These are phyloP conservation scores for Trametes pubescens DNA, from an alignment of 1,284 basidiomycete species.

Conservation along the genomic window DNA sequence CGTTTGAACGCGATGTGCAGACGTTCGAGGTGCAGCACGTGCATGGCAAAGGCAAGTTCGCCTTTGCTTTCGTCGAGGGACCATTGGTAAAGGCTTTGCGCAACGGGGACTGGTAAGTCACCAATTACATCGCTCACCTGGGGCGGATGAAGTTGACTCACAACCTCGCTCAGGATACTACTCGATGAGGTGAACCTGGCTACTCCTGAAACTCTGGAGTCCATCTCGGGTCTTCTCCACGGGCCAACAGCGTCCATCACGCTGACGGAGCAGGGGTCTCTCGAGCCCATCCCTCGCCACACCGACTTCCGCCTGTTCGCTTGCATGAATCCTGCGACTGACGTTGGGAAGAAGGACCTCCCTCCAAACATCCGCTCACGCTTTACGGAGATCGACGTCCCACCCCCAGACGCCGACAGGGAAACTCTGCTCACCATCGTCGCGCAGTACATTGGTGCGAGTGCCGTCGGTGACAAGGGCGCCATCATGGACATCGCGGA, in stretches of 20 bases:
- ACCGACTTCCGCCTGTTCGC: constrained; percentile 97
- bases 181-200: constrained; percentile 98
- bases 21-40: constrained; percentile 91
- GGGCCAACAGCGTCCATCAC: constrained; percentile 91
- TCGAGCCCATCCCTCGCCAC: constrained; percentile 92
- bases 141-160: constrained; percentile 1
- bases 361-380: constrained; percentile 89
- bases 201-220: constrained; percentile 94
- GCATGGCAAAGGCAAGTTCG: constrained; percentile 85
- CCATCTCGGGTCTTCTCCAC: constrained; percentile 87
- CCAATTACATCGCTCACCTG: constrained; percentile 5
- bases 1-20: constrained; percentile 75
- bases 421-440: constrained; percentile 93
- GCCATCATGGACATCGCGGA: constrained; percentile 93
- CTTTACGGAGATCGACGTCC: constrained; percentile 97
- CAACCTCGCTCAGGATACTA: constrained; percentile 72
- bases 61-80: constrained; percentile 96
- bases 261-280: constrained; percentile 92
- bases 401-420: constrained; percentile 90
- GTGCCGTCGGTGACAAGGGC: constrained; percentile 86
- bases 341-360: constrained; percentile 98
- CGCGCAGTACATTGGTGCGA: constrained; percentile 89
- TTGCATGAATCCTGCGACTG: constrained; percentile 99
- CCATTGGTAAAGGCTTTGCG: constrained; percentile 93
- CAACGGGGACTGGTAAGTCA: constrained; percentile 86